Base-by-base conservation (phyloP, 768 basidiomycete species). In the Suillus paluster region DNA sequence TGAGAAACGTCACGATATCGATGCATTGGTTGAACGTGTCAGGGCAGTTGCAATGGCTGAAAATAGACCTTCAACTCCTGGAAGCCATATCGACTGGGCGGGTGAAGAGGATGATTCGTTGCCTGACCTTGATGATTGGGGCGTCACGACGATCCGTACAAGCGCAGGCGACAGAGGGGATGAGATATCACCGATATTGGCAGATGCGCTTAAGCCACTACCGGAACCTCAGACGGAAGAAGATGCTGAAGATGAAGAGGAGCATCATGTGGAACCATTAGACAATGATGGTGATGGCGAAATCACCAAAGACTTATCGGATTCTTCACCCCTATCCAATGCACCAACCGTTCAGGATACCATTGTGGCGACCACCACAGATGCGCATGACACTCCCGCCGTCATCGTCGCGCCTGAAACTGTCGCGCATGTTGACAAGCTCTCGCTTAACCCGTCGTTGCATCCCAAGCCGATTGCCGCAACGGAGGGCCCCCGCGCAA, bases 71-170 rank as follows among this genome's bases (percentile, higher is more conserved):
- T 77, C 83, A 17, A 89, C 90, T 1, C 90, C 90, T 15, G 89
- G 87, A 38, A 90, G 86, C 61, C 91, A 94, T 65, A 89, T 94
- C 61, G 92, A 94, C 74, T 95, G 93, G 93, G 93, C 93, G 45
- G 89, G 89, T 39, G 91, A 94, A 66, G 92, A 95, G 60, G 92
- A 94, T 64, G 84, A 85, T 63, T 87, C 84, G 64, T 78, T 95
- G 2, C 92, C 93, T 6, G 91, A 92, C 74, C 80, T 95, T 30
- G 86, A 94, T 70, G 93, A 95, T 70, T 95, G 93, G 93, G 91
- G 88, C 21, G 84, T 92, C 49, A 80, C 80, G 21, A 79, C 86
- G 19, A 75, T 27, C 33, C 49, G 30, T 5, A 63, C 61, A 34
- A 48, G 45, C 6, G 49, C 52, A 15, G 64, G 73, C 71, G 70